Conservation (phyloP, 1,139 yeast species). For the Candida sp. region DNA sequence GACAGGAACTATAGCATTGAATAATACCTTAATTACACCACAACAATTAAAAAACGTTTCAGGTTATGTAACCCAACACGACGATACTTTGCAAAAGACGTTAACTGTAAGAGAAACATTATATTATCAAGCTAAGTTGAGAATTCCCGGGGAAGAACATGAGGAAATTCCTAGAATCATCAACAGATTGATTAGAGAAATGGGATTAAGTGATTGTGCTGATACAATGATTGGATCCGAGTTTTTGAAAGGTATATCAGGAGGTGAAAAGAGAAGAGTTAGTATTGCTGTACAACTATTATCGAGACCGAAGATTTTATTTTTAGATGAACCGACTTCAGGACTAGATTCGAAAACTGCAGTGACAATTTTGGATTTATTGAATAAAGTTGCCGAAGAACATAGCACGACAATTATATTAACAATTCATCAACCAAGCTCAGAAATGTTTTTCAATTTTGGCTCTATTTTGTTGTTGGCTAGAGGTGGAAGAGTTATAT, state of each 20-base stretch:
- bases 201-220: conserved; percentile 77
- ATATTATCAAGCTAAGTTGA: conserved; percentile 63
- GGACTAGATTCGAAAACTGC: conserved; percentile 65
- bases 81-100: conserved; percentile 63
- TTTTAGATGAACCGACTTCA: conserved; percentile 86
- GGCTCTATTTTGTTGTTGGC: conserved; percentile 68
- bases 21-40: conserved; percentile 34
- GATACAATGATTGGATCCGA: conserved; percentile 76
- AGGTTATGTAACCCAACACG: conserved; percentile 76
- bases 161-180: conserved; percentile 30
- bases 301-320: conserved; percentile 65
- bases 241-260: conserved; percentile 72
- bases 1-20: conserved; percentile 20
- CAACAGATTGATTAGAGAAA: conserved; percentile 55
- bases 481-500: conserved; percentile 70
- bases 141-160: conserved; percentile 45
- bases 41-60: conserved; percentile 50
- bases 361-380: conserved; percentile 58
- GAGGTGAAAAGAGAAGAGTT: conserved; percentile 83
- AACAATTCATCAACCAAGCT: conserved; percentile 85
- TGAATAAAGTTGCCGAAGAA: conserved; percentile 51
- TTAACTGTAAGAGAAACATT: conserved; percentile 79
- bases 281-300: conserved; percentile 78
- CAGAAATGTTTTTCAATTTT: conserved; percentile 57
- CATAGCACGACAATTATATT: conserved; percentile 69